Base-by-base conservation (phyloP, 2,329 filamentous ascomycete genomes). In the Aspergillus hiratsukae region DNA sequence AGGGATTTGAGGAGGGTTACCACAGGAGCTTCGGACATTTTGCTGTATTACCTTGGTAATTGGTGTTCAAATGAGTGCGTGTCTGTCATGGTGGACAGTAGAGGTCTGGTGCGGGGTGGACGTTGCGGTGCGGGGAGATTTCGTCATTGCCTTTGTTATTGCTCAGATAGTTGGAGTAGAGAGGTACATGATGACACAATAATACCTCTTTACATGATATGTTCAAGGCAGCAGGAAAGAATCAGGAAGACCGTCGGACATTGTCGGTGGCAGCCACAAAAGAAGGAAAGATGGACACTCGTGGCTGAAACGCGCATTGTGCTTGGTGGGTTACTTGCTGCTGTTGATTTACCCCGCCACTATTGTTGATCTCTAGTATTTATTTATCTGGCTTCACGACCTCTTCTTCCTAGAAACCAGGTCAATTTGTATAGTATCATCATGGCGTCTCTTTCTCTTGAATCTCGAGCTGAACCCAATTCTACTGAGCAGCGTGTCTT, bases 1-100 rank as follows among this genome's bases (percentile, higher is more conserved):
- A 75, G 67, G 27, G 65, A 63, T 50, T 69, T 63, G 17, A 74
- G 61, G 28, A 75, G 66, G 27, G 61, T 51, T 21, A 73, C 62
- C 3, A 66, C 68, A 1, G 58, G 23, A 5, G 21, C 5, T 31
- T 53, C 50, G 2, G 51, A 17, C 55, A 53, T 57, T 19, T 10
- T 10, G 10, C 5, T 23, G 11, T 35, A 14, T 14, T 17, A 17
- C 0, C 14, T 37, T 7, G 3, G 31, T 7, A 17, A 17, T 37
- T 17, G 31, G 1, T 17, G 14, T 3, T 37, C 2, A 37, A 37
- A 1, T 31, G 11, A 14, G 6, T 17, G 31, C 6, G 14, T 35
- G 11, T 17, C 31, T 17, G 31, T 3, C 7, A 35, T 7, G 14
- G 31, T 3, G 31, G 14, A 7, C 25, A 35, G 31, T 4, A 35